A percentile compares a stretch with the other conserved stretches of the same genome.
Conservation (phyloP, 2,329 filamentous ascomycete species). For the Nemania sp. region DNA sequence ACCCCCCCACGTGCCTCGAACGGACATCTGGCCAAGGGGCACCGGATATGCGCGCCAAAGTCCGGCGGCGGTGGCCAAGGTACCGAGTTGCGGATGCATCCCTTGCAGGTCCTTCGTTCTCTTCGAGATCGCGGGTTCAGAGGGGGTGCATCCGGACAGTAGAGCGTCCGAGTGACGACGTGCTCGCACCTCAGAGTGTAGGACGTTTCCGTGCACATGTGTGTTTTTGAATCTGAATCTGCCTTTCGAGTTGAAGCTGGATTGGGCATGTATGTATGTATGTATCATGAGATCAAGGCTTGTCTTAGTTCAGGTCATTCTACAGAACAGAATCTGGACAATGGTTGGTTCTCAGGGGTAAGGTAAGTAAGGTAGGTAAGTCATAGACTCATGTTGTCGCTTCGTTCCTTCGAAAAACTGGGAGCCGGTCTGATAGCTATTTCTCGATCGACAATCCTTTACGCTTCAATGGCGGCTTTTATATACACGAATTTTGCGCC, state of each 20-base stretch:
- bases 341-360: neutral
- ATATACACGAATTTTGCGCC: neutral
- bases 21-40: conserved; percentile 53
- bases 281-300: neutral
- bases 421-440: neutral
- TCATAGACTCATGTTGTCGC: neutral
- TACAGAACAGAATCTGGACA: neutral
- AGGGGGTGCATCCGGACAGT: conserved; percentile 50
- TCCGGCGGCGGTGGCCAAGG: conserved; percentile 54
- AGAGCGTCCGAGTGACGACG: conserved; percentile 49
- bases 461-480: neutral
- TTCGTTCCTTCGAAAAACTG: neutral
- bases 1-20: conserved; percentile 54
- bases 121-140: conserved; percentile 33
- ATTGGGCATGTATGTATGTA: neutral
- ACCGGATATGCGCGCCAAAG: conserved; percentile 47
- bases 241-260: neutral
- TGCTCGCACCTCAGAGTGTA: conserved; percentile 59
- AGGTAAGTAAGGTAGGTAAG: too few species aligned
- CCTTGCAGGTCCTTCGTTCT: conserved; percentile 48
- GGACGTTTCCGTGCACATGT: conserved; percentile 55
- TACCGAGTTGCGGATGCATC: conserved; percentile 49
- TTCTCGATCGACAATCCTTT: neutral
- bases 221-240: conserved; percentile 4
- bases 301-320: neutral